These are phyloP conservation scores for Cryptosporidium viatorum DNA, from an alignment of 169 alveolate species.

Conservation along the genomic window DNA sequence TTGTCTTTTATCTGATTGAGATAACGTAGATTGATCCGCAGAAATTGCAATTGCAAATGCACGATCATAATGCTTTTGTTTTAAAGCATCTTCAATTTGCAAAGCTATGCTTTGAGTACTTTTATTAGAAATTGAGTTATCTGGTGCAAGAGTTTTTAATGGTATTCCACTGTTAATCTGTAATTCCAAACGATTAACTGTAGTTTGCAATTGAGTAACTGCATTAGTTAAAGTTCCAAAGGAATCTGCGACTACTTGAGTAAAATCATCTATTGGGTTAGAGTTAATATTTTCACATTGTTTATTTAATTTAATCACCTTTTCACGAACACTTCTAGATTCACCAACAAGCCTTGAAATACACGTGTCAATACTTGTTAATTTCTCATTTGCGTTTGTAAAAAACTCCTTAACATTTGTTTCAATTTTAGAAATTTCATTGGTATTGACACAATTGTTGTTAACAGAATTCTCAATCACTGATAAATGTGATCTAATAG, in stretches of 20 bases:
- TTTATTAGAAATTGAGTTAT: background rate
- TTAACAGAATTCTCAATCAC: background rate
- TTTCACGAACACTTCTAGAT: slow-evolving; percentile 1
- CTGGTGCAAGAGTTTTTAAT: background rate
- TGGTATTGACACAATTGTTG: background rate
- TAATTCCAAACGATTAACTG: slow-evolving; percentile 19
- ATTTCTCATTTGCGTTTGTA: background rate
- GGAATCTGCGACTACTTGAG: slow-evolving; percentile 59
- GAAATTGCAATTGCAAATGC: slow-evolving; percentile 70
- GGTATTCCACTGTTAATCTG: background rate
- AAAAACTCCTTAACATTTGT: slow-evolving; percentile 3
- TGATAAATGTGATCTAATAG: slow-evolving; percentile 12
- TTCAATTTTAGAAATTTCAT: slow-evolving; percentile 11
- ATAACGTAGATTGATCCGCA: slow-evolving; percentile 35
- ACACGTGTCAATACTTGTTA: background rate
- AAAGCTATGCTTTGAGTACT: background rate
- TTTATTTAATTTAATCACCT: background rate
- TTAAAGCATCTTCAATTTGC: slow-evolving; percentile 52
- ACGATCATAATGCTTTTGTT: slow-evolving; percentile 49
- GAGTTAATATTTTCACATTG: background rate
- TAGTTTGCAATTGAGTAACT: slow-evolving; percentile 35
- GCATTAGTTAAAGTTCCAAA: slow-evolving; percentile 43
- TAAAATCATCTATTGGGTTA: slow-evolving; percentile 24
- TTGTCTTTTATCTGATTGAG: slow-evolving; percentile 5
- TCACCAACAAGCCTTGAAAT: background rate